These are phyloP conservation scores for Peronosclerospora sorghi DNA, from an alignment of 352 stramenopile species.

Conservation along the genomic window DNA sequence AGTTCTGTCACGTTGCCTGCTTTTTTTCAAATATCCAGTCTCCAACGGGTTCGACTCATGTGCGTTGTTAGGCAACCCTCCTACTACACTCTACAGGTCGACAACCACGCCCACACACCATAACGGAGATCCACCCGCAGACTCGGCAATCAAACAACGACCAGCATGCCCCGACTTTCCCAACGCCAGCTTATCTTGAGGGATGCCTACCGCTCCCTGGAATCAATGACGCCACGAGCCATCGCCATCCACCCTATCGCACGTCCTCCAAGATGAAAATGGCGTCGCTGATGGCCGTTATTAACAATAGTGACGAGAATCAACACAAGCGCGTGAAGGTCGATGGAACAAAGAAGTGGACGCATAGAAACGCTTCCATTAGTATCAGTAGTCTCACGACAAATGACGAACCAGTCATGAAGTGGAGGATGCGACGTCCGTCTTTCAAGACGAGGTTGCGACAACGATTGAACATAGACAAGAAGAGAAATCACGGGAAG, in stretches of 20 bases:
- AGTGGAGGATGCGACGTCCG: not conserved
- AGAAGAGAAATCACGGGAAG: constrained; percentile 16
- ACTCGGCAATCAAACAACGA: constrained; percentile 22
- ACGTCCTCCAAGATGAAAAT: constrained; percentile 33
- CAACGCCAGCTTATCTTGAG: no score
- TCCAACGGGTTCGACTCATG: no score
- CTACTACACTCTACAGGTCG: no score
- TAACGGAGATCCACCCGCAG: no score
- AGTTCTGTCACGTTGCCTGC: no score
- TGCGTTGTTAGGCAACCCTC: no score
- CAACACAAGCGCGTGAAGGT: constrained; percentile 52
- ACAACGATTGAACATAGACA: constrained; percentile 24
- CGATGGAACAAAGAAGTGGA: constrained; percentile 9
- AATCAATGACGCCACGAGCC: not conserved
- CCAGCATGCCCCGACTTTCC: constrained; percentile 16
- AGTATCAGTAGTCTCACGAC: constrained; percentile 13
- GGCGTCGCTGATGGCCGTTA: constrained; percentile 33
- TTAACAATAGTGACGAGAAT: constrained; percentile 13
- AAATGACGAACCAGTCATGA: not conserved
- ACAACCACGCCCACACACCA: no score
- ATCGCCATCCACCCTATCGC: not conserved
- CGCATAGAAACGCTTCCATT: constrained; percentile 8
- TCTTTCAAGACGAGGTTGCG: constrained; percentile 19
- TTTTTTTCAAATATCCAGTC: no score
- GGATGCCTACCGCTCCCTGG: no score